A percentile compares a stretch with the other conserved stretches of the same genome.
phyloP scores from a whole-genome alignment of 2,329 filamentous ascomycete species.

The Penicillium sp. region DNA sequence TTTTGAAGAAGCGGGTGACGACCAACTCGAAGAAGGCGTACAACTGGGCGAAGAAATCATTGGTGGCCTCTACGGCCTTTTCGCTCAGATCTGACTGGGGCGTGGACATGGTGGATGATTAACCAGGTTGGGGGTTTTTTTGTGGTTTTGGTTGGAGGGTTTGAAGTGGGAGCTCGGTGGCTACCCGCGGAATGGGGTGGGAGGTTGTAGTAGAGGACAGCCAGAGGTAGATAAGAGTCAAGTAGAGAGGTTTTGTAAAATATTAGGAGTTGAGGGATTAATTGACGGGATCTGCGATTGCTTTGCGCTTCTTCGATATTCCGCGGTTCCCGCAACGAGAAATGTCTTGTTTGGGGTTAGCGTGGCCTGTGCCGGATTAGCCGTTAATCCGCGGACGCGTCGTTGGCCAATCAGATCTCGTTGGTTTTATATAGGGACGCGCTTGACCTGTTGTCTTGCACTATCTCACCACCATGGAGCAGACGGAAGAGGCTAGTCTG shows the following conservation, averaged over 20 bases:
- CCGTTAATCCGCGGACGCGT: conserved; percentile 23
- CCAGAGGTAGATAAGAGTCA: neutral
- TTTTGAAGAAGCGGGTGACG: conserved; percentile 37
- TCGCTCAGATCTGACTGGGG: conserved; percentile 22
- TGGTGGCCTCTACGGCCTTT: conserved; percentile 26
- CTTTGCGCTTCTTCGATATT: conserved; percentile 14
- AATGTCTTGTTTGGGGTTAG: conserved; percentile 1
- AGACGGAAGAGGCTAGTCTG: conserved; percentile 32
- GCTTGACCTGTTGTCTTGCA: conserved; percentile 4
- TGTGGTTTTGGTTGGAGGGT: neutral
- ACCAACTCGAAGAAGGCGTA: conserved; percentile 27
- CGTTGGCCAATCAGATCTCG: conserved; percentile 20
- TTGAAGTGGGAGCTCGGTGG: neutral
- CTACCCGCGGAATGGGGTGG: neutral
- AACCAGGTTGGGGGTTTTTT: neutral
- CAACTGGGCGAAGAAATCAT: conserved; percentile 35
- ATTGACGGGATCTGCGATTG: conserved; percentile 7
- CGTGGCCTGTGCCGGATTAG: conserved; percentile 14
- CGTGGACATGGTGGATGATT: conserved; percentile 24
- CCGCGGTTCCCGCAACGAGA: conserved; percentile 9
- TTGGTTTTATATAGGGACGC: conserved; percentile 13
- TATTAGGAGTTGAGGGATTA: conserved; percentile 4
- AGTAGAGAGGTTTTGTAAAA: neutral
- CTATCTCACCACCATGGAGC: conserved; percentile 24
- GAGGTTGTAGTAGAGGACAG: neutral